phyloP scores from a whole-genome alignment of 306 rosid genomes.

The Quercus mongolica region DNA sequence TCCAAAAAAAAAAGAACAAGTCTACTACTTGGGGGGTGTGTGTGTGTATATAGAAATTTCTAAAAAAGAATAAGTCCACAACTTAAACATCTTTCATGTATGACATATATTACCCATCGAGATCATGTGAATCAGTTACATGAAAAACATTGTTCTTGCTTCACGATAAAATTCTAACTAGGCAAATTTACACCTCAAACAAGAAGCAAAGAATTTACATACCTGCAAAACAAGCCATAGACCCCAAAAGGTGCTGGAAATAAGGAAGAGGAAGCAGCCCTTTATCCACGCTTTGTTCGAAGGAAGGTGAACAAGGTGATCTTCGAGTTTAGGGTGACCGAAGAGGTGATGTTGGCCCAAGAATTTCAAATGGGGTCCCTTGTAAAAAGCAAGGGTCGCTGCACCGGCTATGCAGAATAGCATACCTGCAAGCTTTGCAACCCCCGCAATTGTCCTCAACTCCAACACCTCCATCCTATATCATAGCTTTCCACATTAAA shows the following conservation, averaged over 20 bases:
- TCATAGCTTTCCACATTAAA: neutral
- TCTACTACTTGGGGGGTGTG: neutral
- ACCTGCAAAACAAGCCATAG: slow-evolving; percentile 86
- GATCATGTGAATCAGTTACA: no score
- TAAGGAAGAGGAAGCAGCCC: slow-evolving; percentile 81
- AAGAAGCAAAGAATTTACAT: neutral
- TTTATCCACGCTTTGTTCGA: slow-evolving; percentile 57
- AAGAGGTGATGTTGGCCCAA: slow-evolving; percentile 31
- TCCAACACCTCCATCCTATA: slow-evolving; percentile 64
- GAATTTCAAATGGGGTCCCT: slow-evolving; percentile 59
- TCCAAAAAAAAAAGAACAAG: neutral
- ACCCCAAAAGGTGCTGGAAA: slow-evolving; percentile 68
- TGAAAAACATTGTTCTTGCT: no score
- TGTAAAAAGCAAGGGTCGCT: slow-evolving; percentile 59
- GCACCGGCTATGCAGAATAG: slow-evolving; percentile 61
- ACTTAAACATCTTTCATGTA: neutral
- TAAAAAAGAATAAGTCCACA: no score
- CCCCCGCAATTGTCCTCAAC: slow-evolving; percentile 51
- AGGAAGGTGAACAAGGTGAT: slow-evolving; percentile 3
- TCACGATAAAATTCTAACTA: no score
- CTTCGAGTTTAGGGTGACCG: slow-evolving; percentile 25
- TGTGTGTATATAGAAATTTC: neutral
- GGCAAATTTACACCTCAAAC: neutral
- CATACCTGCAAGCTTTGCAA: slow-evolving; percentile 64
- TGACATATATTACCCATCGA: neutral